phyloP scores from a whole-genome alignment of 495 filamentous ascomycete species.

The Diplogelasinospora grovesii region DNA sequence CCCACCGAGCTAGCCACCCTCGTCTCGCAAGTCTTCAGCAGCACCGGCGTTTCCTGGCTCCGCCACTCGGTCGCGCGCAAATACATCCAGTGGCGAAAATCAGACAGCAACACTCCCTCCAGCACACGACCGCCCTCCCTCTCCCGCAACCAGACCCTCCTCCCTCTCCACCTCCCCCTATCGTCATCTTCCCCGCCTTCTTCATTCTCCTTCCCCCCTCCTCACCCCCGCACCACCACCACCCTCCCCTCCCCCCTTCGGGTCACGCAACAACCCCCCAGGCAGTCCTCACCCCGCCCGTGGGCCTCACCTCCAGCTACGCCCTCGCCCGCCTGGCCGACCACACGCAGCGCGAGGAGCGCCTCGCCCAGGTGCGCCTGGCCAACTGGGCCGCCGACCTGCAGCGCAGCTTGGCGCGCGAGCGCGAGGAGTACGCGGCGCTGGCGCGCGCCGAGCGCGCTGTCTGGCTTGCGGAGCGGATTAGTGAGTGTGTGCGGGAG shows the following conservation, averaged over 20 bases:
- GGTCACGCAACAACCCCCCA: too few relatives aligned
- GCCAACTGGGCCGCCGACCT: conserved; percentile 87
- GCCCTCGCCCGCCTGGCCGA: conserved; percentile 64
- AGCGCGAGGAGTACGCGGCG: conserved; percentile 67
- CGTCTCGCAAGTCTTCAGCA: conserved; percentile 67
- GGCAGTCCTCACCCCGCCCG: conserved; percentile 15
- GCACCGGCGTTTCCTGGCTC: conserved; percentile 75
- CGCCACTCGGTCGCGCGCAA: conserved; percentile 82
- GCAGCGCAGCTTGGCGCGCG: conserved; percentile 72
- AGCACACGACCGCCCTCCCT: too few relatives aligned
- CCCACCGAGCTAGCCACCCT: conserved; percentile 68
- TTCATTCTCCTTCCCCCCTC: neutral
- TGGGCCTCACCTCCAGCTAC: conserved; percentile 47
- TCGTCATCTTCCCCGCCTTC: too few relatives aligned
- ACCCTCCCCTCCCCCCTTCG: too few relatives aligned
- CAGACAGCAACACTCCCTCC: too few relatives aligned
- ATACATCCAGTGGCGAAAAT: conserved; percentile 57
- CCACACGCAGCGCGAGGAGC: conserved; percentile 64
- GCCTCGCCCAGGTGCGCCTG: conserved; percentile 68
- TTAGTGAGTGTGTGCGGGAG: conserved; percentile 67
- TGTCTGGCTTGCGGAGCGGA: conserved; percentile 67
- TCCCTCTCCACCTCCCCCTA: neutral
- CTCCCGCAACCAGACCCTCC: conserved; percentile 5
- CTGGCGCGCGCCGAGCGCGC: conserved; percentile 64
- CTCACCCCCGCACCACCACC: too few relatives aligned